A percentile compares a stretch with the other conserved stretches of the same genome.
Evolutionary conservation across 2,329 filamentous ascomycete genomes (phyloP).

Genomic region (Diplodia scrobiculata): DNA sequence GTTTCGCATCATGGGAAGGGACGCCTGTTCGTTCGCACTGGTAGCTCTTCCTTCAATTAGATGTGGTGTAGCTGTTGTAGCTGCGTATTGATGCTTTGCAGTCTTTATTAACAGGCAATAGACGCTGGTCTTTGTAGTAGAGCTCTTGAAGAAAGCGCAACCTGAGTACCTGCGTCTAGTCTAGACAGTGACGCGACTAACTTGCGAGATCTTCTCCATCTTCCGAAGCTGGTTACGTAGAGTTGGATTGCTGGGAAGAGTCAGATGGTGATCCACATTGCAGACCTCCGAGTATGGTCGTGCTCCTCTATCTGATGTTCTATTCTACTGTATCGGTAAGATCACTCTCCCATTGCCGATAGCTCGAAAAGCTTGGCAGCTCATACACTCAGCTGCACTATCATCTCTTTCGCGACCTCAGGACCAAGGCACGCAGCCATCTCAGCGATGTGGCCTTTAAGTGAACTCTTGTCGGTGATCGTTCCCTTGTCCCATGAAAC

Average conservation of each 20-base stretch:
- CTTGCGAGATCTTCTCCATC: neutral
- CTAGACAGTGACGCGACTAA: neutral
- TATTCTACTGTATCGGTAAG: neutral
- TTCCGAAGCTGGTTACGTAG: no score
- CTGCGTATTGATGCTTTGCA: neutral
- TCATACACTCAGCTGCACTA: conserved; percentile 46
- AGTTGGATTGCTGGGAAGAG: neutral
- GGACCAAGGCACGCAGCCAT: conserved; percentile 67
- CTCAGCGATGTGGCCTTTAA: conserved; percentile 68
- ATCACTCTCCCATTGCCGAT: neutral
- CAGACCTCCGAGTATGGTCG: neutral
- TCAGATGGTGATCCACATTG: neutral
- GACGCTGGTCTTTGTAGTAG: no score
- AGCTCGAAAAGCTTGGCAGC: neutral
- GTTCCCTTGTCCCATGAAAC: conserved; percentile 61
- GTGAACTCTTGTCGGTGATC: conserved; percentile 53
- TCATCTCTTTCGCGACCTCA: conserved; percentile 59
- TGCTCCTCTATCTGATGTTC: neutral
- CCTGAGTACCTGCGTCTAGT: no score
- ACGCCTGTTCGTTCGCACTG: neutral
- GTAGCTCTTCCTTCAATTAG: neutral
- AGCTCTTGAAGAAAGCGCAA: no score
- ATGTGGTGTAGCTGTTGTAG: neutral
- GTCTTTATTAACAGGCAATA: neutral
- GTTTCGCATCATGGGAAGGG: neutral